Base-by-base conservation (phyloP, 2,329 filamentous ascomycete species). In the Xylariaceae sp. region DNA sequence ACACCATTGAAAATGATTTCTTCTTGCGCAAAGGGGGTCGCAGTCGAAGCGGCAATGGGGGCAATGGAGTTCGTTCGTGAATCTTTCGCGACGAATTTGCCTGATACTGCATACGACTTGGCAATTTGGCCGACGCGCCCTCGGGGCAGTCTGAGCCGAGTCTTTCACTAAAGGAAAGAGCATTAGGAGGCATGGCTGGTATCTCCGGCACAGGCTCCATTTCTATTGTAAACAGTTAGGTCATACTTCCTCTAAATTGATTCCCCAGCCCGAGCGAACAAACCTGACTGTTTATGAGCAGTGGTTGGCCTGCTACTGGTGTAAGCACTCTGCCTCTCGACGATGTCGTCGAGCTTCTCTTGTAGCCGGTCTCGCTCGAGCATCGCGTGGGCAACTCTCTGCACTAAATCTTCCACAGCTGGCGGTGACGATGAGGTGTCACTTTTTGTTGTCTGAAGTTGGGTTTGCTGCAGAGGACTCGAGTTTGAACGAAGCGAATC, bases 1-100 rank as follows among this genome's bases (percentile, higher is more conserved):
- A 86, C 7, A 87, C 81, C 13, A 79, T 77, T 8, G 83, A 84
- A 68, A 88, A 87, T 0, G 84, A 86, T 68, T 87, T 87, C 76
- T 86, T 87, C 76, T 87, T 87, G 60, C 84, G 76, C 62, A 87
- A 69, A 1, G 82, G 82, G 6, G 83, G 83, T n/a, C 81, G 80
- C 58, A 85, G 76, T 13, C 84, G 79, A 23, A 86, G 76, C 0
- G 83, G 83, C 3, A 85, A 73, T 1, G 84, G 83, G 1, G 83
- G 83, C 2, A 82, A 80, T 1, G 81, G 76, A 1, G 76, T 73
- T 5, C 73, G 70, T 4, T 76, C 73, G 18, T 76, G 69, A 9
- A 71, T 65, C 53, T 70, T 71, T 64, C 59, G 73, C 62, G 61
- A 74, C 68, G 64, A 72, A 66, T 63, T 73, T 52, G 59, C 72